These are phyloP conservation scores for Globisporangium canariense DNA, from an alignment of 352 stramenopile genomes.

Conservation along the genomic window DNA sequence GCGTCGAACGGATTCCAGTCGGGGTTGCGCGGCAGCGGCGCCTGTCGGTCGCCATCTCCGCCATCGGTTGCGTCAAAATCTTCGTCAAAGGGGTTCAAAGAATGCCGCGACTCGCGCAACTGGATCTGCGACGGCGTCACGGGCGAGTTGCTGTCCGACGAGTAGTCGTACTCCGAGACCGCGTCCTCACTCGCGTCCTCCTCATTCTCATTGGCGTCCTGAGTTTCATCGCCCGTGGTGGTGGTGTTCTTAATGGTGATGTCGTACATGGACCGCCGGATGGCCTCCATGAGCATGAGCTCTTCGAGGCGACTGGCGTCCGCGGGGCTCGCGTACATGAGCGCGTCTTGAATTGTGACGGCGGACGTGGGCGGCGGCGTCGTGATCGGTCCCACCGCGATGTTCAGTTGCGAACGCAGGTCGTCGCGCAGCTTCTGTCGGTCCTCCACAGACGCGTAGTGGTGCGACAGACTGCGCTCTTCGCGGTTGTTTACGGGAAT, in stretches of 20 bases:
- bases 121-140: constrained; percentile 12
- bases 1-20: constrained; percentile 13
- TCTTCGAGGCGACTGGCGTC: constrained; percentile 68
- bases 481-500: constrained; percentile 14
- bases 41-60: not conserved
- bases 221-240: not conserved
- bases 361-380: constrained; percentile 45
- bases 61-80: constrained; percentile 4
- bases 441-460: constrained; percentile 74
- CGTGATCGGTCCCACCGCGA: constrained; percentile 49
- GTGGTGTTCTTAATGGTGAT: constrained; percentile 31
- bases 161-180: constrained; percentile 9
- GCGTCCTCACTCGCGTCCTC: not conserved
- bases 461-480: constrained; percentile 29
- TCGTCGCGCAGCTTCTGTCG: constrained; percentile 70
- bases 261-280: constrained; percentile 77
- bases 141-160: not conserved
- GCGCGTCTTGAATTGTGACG: constrained; percentile 20
- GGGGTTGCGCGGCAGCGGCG: not conserved
- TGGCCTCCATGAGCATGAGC: constrained; percentile 81
- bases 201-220: not conserved
- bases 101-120: constrained; percentile 2
- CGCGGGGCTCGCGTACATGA: constrained; percentile 37
- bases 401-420: constrained; percentile 64
- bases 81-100: constrained; percentile 11